These are phyloP conservation scores for Coelastrella sp. DNA, from an alignment of 139 green algal genomes.

Conservation along the genomic window DNA sequence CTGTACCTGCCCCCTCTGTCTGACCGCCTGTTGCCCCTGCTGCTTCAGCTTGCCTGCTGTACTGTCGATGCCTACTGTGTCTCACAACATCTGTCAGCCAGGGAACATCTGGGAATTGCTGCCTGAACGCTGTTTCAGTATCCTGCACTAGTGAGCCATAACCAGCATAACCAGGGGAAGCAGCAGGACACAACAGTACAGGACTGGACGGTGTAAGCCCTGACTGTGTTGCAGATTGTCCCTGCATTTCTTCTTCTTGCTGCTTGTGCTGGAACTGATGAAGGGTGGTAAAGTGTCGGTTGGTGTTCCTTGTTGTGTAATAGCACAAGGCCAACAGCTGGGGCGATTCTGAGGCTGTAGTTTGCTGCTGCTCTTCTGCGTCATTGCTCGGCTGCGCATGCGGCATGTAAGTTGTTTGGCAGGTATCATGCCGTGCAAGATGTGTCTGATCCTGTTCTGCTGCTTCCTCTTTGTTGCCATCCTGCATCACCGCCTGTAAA, in stretches of 20 bases:
- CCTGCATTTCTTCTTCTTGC: conserved; percentile 2
- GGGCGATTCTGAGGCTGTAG: not conserved
- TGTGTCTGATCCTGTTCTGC: too few relatives aligned
- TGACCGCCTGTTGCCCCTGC: not conserved
- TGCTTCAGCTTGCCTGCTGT: not conserved
- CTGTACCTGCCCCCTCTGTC: not conserved
- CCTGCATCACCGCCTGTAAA: too few relatives aligned
- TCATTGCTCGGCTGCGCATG: too few relatives aligned
- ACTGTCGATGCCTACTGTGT: not conserved
- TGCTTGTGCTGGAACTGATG: not conserved
- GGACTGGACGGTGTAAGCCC: not conserved
- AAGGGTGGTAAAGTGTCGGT: not conserved
- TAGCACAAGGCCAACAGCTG: conserved; percentile 21
- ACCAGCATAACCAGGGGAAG: not conserved
- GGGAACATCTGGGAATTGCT: conserved; percentile 15
- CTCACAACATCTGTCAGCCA: conserved; percentile 32
- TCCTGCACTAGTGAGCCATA: not conserved
- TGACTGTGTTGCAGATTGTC: conserved; percentile 2
- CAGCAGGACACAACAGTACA: conserved; percentile 12
- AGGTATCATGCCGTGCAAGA: too few relatives aligned
- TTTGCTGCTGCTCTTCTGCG: conserved; percentile 34
- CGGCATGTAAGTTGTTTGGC: too few relatives aligned
- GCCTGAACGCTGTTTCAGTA: conserved; percentile 16
- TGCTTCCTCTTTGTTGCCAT: too few relatives aligned
- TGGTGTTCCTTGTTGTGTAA: not conserved